Conservation (phyloP, 148 eudicot species). For the Rhododendron ovatum region DNA sequence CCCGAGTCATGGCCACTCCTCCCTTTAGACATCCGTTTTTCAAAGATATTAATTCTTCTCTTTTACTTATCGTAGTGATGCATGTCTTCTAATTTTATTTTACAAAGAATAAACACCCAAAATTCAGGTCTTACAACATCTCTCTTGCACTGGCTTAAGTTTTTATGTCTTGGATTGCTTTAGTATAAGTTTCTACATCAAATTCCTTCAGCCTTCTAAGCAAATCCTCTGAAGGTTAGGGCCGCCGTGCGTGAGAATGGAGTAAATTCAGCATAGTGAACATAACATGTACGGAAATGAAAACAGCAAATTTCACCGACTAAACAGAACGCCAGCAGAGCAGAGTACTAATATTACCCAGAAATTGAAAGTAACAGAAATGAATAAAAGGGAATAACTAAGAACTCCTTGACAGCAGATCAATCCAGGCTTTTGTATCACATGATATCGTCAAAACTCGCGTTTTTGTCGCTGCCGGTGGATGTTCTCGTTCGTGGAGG, state of each 20-base stretch:
- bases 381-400: background rate
- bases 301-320: background rate
- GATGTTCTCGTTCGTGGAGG: no score
- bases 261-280: no score
- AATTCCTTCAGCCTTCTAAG: no score
- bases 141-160: background rate
- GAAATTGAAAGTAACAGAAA: background rate
- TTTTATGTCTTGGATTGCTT: no score
- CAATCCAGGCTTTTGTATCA: background rate
- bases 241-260: no score
- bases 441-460: background rate
- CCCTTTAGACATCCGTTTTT: background rate
- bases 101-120: background rate
- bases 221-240: no score
- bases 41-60: background rate
- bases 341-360: background rate
- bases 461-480: background rate
- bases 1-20: background rate
- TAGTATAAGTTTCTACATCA: no score
- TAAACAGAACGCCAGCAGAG: background rate
- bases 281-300: background rate
- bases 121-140: background rate
- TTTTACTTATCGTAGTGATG: no score
- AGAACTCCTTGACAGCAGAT: background rate
- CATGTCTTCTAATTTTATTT: background rate